phyloP scores from a whole-genome alignment of 2,329 filamentous ascomycete species.

The Thielaviopsis punctulata region DNA sequence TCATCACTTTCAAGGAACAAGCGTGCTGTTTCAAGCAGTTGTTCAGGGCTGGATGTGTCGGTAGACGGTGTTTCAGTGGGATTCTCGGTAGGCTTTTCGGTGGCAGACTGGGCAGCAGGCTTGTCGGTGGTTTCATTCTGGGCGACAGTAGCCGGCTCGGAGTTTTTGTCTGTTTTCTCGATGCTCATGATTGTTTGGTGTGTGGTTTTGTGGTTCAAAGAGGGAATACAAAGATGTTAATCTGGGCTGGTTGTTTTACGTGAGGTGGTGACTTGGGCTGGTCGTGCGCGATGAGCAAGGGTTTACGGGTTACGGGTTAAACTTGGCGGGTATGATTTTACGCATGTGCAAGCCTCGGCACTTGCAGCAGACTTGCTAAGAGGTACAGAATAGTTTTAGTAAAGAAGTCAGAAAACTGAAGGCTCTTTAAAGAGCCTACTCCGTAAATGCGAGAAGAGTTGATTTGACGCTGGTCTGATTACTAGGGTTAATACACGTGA shows the following conservation, averaged over 20 bases:
- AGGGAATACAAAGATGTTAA: background rate
- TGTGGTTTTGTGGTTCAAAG: background rate
- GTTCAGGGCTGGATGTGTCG: slow-evolving; percentile 13
- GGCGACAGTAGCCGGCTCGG: background rate
- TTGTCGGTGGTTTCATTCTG: slow-evolving; percentile 1
- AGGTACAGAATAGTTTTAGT: no score
- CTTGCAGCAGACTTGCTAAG: no score
- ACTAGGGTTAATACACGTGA: no score
- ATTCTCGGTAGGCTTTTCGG: no score
- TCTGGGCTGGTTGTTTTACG: background rate
- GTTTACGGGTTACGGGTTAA: background rate
- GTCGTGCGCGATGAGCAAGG: background rate
- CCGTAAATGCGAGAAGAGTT: no score
- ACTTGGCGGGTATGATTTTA: background rate
- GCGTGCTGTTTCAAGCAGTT: slow-evolving; percentile 43
- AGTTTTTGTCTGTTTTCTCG: slow-evolving; percentile 1
- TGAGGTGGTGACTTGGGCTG: background rate
- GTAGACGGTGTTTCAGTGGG: slow-evolving; percentile 1
- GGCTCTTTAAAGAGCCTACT: no score
- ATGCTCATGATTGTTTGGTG: slow-evolving; percentile 4
- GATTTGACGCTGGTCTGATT: no score
- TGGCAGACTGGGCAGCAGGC: background rate
- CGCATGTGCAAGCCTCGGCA: background rate
- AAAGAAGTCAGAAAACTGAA: no score
- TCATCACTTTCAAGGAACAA: slow-evolving; percentile 60